phyloP scores from a whole-genome alignment of 2,329 filamentous ascomycete species.

The Sodiomyces alkalinus region DNA sequence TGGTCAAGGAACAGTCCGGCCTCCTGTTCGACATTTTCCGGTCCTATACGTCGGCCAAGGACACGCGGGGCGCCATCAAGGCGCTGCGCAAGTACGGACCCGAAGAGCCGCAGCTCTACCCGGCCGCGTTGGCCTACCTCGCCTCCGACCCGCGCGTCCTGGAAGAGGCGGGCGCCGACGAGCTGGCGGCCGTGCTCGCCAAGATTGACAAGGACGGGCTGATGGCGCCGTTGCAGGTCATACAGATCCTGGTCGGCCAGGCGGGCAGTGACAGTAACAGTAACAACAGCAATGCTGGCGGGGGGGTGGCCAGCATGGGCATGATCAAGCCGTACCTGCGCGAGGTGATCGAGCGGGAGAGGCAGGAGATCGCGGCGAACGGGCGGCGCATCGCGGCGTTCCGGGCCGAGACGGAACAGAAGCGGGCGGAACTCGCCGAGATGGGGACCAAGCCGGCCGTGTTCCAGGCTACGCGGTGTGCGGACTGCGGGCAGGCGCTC shows the following conservation, averaged over 20 bases:
- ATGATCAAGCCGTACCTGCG: slow-evolving; percentile 90
- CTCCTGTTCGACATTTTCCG: slow-evolving; percentile 91
- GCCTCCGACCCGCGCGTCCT: slow-evolving; percentile 71
- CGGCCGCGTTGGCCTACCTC: slow-evolving; percentile 84
- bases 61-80: slow-evolving; percentile 80
- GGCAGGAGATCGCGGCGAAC: slow-evolving; percentile 70
- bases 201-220: slow-evolving; percentile 83
- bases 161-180: slow-evolving; percentile 68
- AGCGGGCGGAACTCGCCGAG: slow-evolving; percentile 63
- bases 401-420: slow-evolving; percentile 65
- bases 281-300: no score
- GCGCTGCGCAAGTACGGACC: slow-evolving; percentile 84
- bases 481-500: slow-evolving; percentile 60
- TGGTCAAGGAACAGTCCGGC: slow-evolving; percentile 88
- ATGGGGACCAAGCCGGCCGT: slow-evolving; percentile 68
- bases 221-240: slow-evolving; percentile 92
- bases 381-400: slow-evolving; percentile 71
- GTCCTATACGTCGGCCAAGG: slow-evolving; percentile 83
- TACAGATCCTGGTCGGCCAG: slow-evolving; percentile 70
- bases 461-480: slow-evolving; percentile 82
- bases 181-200: slow-evolving; percentile 63
- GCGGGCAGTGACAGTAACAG: no score
- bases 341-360: slow-evolving; percentile 76
- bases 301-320: slow-evolving; percentile 81
- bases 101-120: slow-evolving; percentile 81